phyloP scores from a whole-genome alignment of 2,329 filamentous ascomycete species.

The Aspergillus costaricaensis region DNA sequence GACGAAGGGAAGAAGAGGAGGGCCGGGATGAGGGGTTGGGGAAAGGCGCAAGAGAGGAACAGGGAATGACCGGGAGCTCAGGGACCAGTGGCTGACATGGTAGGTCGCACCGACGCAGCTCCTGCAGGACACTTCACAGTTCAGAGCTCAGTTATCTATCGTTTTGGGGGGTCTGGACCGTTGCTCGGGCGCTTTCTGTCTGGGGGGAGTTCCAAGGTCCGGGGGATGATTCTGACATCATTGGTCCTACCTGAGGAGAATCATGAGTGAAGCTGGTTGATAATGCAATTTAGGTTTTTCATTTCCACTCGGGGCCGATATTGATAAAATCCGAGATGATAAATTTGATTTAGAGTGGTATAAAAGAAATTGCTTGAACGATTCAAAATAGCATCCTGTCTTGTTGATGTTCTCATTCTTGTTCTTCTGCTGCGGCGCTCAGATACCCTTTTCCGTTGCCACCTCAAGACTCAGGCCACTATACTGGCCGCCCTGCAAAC shows the following conservation, averaged over 20 bases:
- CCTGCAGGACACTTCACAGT: slow-evolving; percentile 15
- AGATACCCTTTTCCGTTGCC: neutral
- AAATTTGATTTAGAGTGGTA: too few relatives aligned
- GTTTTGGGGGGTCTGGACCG: slow-evolving; percentile 15
- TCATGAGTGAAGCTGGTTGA: neutral
- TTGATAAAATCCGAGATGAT: too few relatives aligned
- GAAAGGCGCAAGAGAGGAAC: neutral
- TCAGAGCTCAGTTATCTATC: slow-evolving; percentile 13
- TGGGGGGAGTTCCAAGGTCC: slow-evolving; percentile 16
- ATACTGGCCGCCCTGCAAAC: neutral
- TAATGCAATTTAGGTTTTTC: neutral
- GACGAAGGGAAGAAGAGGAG: neutral
- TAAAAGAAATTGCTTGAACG: too few relatives aligned
- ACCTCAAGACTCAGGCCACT: neutral
- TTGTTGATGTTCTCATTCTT: too few relatives aligned
- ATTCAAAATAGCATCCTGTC: too few relatives aligned
- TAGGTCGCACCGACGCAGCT: neutral
- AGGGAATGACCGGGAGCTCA: slow-evolving; percentile 8
- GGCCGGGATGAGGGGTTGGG: neutral
- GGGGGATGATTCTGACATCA: slow-evolving; percentile 9
- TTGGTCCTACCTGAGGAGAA: neutral
- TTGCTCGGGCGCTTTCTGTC: slow-evolving; percentile 17
- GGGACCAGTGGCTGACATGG: neutral
- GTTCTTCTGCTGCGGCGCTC: neutral
- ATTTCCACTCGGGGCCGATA: neutral